Conservation (phyloP, 73 alveolate species). For the Paramecium caudatum region DNA sequence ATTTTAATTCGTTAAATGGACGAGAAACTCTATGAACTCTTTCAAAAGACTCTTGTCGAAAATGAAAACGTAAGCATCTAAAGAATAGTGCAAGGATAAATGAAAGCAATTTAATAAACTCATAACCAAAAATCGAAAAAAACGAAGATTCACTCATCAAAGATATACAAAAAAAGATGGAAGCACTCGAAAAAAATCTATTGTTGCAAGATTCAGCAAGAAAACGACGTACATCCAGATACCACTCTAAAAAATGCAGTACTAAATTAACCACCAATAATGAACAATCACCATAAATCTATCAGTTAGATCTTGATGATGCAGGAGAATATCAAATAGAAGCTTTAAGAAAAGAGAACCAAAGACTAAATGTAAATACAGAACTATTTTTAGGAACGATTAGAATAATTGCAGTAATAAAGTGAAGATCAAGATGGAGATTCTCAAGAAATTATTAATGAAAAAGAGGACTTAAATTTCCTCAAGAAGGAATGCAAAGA, state of each 20-base stretch:
- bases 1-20: constrained; percentile 58
- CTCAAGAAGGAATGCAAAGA: neutral
- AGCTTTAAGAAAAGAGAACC: constrained; percentile 6
- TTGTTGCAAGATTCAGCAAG: constrained; percentile 22
- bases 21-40: neutral
- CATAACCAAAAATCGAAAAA: neutral
- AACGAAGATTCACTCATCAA: neutral
- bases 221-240: neutral
- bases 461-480: neutral
- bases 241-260: constrained; percentile 5
- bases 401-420: neutral
- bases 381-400: neutral
- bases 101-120: neutral
- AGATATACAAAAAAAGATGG: constrained; percentile 7
- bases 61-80: neutral
- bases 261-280: neutral
- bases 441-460: neutral
- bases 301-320: constrained; percentile 29
- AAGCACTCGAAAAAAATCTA: constrained; percentile 16
- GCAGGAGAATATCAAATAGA: neutral
- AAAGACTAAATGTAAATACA: neutral
- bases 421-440: neutral
- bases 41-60: neutral
- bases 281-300: neutral
- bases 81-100: constrained; percentile 2